Conservation (phyloP, 768 basidiomycete genomes). For the Kondoa subrosea region DNA sequence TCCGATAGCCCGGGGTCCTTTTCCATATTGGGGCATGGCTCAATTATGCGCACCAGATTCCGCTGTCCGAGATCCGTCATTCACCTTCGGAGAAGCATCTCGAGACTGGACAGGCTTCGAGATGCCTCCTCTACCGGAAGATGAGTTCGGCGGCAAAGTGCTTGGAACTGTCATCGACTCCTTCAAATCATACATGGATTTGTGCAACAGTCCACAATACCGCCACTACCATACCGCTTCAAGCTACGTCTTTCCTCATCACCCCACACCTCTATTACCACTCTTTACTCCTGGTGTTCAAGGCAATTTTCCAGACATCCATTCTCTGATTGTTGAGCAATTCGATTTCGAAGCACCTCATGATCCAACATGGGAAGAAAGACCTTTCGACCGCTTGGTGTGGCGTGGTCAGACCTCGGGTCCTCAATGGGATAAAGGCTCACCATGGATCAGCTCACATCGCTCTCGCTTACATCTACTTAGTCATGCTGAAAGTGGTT, state of each 20-base stretch:
- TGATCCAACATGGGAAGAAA: conserved; percentile 34
- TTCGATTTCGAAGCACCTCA: conserved; percentile 26
- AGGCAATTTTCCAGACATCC: conserved; percentile 26
- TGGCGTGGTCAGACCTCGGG: conserved; percentile 38
- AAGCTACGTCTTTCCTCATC: conserved; percentile 25
- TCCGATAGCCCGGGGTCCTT: conserved; percentile 18
- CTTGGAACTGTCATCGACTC: conserved; percentile 22
- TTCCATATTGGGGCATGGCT: conserved; percentile 26
- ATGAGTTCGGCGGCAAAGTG: conserved; percentile 2
- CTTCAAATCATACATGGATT: conserved; percentile 25
- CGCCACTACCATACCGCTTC: conserved; percentile 27
- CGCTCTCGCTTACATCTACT: conserved; percentile 27
- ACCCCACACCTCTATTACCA: conserved; percentile 24
- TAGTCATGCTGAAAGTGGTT: conserved; percentile 23
- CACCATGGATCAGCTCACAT: conserved; percentile 28
- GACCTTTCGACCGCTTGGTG: conserved; percentile 33
- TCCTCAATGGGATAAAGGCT: conserved; percentile 23
- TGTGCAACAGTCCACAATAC: conserved; percentile 28
- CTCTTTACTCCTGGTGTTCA: conserved; percentile 28
- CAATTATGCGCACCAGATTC: conserved; percentile 24
- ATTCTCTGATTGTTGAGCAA: conserved; percentile 27
- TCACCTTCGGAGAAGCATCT: conserved; percentile 24
- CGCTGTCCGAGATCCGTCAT: conserved; percentile 21
- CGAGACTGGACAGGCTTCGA: conserved; percentile 19
- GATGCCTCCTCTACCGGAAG: conserved; percentile 16